Evolutionary conservation across 805 yeast species (phyloP).

Genomic region (Monosporozyma aquatica): DNA sequence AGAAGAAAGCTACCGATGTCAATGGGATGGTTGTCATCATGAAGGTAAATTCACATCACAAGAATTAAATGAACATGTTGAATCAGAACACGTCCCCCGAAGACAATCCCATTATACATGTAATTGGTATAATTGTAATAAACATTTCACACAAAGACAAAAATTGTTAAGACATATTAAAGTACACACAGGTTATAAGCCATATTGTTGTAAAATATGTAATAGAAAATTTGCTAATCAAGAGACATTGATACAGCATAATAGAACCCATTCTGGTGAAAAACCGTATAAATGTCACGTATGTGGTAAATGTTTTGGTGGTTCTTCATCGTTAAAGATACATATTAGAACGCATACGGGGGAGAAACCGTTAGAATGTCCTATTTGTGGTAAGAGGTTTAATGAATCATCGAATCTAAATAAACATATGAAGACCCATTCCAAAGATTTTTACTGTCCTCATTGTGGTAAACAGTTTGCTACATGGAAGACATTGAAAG

Average conservation of each 20-base stretch:
- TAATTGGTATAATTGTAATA: slow-evolving; percentile 68
- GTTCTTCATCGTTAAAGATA: slow-evolving; percentile 72
- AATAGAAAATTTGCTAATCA: slow-evolving; percentile 67
- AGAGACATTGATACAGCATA: slow-evolving; percentile 69
- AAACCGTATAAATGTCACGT: slow-evolving; percentile 67
- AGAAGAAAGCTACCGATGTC: slow-evolving; percentile 10
- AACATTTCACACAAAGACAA: slow-evolving; percentile 74
- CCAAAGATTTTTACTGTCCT: slow-evolving; percentile 42
- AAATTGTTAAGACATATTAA: slow-evolving; percentile 79
- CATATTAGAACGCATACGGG: slow-evolving; percentile 87
- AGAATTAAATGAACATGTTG: slow-evolving; percentile 64
- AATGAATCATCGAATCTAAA: slow-evolving; percentile 83
- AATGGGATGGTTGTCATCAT: slow-evolving; percentile 39
- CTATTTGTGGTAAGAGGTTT: slow-evolving; percentile 74
- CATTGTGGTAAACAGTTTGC: slow-evolving; percentile 46
- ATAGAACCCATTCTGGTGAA: slow-evolving; percentile 81
- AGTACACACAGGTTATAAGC: slow-evolving; percentile 79
- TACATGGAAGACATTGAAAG: slow-evolving; percentile 33
- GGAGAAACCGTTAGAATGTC: slow-evolving; percentile 75
- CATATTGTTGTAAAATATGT: slow-evolving; percentile 65
- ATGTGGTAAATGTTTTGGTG: slow-evolving; percentile 75
- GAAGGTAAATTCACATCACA: slow-evolving; percentile 45
- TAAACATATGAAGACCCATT: slow-evolving; percentile 79
- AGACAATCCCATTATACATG: slow-evolving; percentile 67
- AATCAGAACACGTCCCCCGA: slow-evolving; percentile 57